Evolutionary conservation across 1,284 basidiomycete genomes (phyloP), one percentile per base, ranked within the genome.

Genomic region (Porogramme epimiltina): DNA sequence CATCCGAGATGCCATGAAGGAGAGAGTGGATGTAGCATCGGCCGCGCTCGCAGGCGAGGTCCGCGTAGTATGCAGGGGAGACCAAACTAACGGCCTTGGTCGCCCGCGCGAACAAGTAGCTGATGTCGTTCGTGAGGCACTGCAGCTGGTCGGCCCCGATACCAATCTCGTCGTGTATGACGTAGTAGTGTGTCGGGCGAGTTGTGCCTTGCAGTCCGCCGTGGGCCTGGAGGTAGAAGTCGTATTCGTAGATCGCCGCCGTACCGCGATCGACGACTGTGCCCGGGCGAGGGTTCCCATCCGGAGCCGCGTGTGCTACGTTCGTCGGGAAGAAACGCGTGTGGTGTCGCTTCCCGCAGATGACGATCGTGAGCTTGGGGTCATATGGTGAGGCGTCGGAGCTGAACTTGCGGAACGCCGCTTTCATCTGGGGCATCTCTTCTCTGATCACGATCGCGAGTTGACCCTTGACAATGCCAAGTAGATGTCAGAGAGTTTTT

Each of bases 341-440:
- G 65, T 93, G 88, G 59, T 93, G 91, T 2, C 91, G 81, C 70
- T 93, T 93, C 19, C 86, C 84, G 65, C 89, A 91, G 50, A 92
- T 81, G 55, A 92, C 81, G 57, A 91, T 87, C 9, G 84, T 87
- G 8, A 93, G 67, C 62, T 83, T 81, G 1, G 89, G 91, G 3
- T 65, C 72, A 67, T 90, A 92, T 2, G 65, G 69, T 20, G 54
- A 60, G 49, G 75, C 69, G 0, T 75, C 59, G 1, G 71, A 73
- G 55, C 75, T 68, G 62, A 85, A 84, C 47, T 74, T 73, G 43
- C 60, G 64, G 71, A 86, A 89, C 0, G 89, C 81, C 3, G 72
- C 69, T 42, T 76, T 70, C n/a, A 91, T 86, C 47, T 75, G 69
- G 0, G 87, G 87, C 52, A 83, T 71, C 62, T 91, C 89, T 55